These are phyloP conservation scores for Jatropha multifida DNA, from an alignment of 441 rosid genomes.

Conservation along the genomic window DNA sequence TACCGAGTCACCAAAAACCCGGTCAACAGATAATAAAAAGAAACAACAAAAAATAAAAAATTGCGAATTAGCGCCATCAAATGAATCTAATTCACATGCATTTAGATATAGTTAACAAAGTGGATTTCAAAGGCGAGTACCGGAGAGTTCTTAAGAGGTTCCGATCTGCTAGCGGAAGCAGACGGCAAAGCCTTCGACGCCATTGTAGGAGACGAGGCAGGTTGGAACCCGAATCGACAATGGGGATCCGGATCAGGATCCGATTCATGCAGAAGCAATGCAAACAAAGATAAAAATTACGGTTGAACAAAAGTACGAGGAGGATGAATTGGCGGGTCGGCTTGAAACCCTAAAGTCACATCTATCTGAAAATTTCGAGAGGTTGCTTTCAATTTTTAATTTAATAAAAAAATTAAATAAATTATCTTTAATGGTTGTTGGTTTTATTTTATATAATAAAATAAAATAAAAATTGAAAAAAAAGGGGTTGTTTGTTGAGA, in stretches of 20 bases:
- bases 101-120: not conserved
- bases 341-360: slow-evolving; percentile 64
- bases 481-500: not conserved
- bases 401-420: not conserved
- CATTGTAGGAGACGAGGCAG: slow-evolving; percentile 42
- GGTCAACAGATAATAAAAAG: not conserved
- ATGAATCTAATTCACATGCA: not conserved
- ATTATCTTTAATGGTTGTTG: slow-evolving; percentile 4
- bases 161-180: slow-evolving; percentile 70
- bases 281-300: not conserved
- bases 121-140: slow-evolving; percentile 34
- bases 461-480: not conserved
- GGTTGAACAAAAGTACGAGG: not conserved
- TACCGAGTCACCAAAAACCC: not conserved
- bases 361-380: slow-evolving; percentile 6
- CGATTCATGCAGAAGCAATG: slow-evolving; percentile 45
- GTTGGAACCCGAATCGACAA: slow-evolving; percentile 31
- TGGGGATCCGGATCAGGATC: slow-evolving; percentile 41
- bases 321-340: slow-evolving; percentile 60
- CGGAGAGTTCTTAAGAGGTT: slow-evolving; percentile 47
- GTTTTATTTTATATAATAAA: not conserved
- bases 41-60: not conserved
- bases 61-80: not conserved
- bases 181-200: slow-evolving; percentile 63
- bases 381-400: not conserved